Evolutionary conservation across 805 yeast species (phyloP).

Genomic region (Candida hispaniensis): DNA sequence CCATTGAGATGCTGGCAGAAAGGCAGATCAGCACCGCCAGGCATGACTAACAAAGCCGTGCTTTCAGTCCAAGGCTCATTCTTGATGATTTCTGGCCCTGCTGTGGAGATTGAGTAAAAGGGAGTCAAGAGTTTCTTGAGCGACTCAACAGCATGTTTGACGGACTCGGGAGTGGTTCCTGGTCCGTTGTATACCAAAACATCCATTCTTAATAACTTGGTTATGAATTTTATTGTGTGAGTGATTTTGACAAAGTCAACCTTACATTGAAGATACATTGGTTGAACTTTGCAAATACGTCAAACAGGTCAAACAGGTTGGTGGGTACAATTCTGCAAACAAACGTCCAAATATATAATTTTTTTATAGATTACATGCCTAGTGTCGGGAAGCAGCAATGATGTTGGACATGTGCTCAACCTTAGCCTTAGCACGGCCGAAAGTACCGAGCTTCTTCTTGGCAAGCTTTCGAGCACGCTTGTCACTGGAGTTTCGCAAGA

Average conservation of each 20-base stretch:
- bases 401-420: conserved; percentile 96
- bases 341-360: no score
- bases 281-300: no score
- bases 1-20: conserved; percentile 66
- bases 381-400: conserved; percentile 88
- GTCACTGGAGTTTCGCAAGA: conserved; percentile 99
- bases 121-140: conserved; percentile 70
- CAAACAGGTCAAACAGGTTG: no score
- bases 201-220: conserved; percentile 50
- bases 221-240: no score
- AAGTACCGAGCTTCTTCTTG: conserved; percentile 98
- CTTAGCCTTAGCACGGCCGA: conserved; percentile 99
- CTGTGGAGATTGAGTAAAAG: conserved; percentile 71
- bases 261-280: no score
- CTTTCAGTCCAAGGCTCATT: conserved; percentile 84
- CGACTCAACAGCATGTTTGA: conserved; percentile 71
- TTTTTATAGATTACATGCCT: no score
- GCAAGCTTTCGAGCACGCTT: conserved; percentile 99
- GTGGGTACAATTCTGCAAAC: no score
- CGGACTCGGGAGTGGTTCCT: conserved; percentile 82
- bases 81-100: conserved; percentile 48
- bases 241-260: no score
- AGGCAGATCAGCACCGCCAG: conserved; percentile 97
- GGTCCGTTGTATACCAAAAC: conserved; percentile 65
- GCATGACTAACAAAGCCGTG: conserved; percentile 71